Evolutionary conservation across 148 eudicot genomes (phyloP), one percentile per base, ranked within the genome.

Genomic region (Camellia granthamiana): DNA sequence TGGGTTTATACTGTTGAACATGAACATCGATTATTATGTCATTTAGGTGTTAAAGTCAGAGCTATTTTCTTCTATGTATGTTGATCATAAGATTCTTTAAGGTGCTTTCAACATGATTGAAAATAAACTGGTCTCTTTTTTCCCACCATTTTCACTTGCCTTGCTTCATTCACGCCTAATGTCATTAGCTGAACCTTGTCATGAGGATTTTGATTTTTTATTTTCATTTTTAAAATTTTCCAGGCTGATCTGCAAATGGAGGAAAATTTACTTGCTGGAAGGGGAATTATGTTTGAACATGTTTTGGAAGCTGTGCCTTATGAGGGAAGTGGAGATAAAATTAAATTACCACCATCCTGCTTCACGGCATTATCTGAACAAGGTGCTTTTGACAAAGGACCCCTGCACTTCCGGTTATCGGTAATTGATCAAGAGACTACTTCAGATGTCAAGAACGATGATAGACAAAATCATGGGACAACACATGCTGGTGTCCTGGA

Each of bases 401-500:
- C 98, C 12, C 76, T 94, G 77, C 95, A 94, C 81, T 93, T 94
- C 78, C 87, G 86, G 54, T 61, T 94, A 76, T 89, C 93, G 3
- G 75, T 92, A 41, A 85, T 90, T 78, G 87, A 86, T 59, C 89
- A 87, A 74, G 90, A 76, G 23, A 64, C 75, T 77, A 75, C 85
- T 66, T 81, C 87, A 56, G 85, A 83, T 23, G 42, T 54, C 5
- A 18, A 4, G 16, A 60, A 7, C 12, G 64, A 60, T 7, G 21
- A 56, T 11, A 18, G 12, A 60, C 64, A 7, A 70, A 63, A 75
- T 66, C 79, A 71, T 47, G 72, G 93, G 61, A 84, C 77, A 69
- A 93, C 98, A 59, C 92, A 94, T 83, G 95, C 95, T 60, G 98
- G 98, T 78, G 98, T 93, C 72, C 80, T 94, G 66, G 98, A 94